Base-by-base conservation (phyloP, 1,284 basidiomycete genomes). In the Irpex sp. region DNA sequence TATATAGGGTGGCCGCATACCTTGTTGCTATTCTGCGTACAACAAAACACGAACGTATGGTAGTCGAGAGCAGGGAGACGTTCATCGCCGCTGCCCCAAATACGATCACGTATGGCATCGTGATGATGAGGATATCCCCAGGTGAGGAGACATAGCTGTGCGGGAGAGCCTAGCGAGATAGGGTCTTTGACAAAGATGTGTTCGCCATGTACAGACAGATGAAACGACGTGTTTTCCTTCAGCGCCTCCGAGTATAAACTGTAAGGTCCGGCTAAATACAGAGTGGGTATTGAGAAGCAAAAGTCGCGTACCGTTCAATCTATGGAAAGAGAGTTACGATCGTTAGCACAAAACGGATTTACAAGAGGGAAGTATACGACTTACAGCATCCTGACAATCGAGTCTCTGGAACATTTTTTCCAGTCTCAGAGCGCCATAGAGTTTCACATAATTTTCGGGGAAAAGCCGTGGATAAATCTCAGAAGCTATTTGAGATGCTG, bases 171-270 rank as follows among this genome's bases (percentile, higher is more conserved):
- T 26, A 85, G 74, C 21, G 83, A 74, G 46, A 85, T 74, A 0
- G 86, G 86, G 62, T 84, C 79, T 57, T 80, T 78, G 6, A 85
- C 54, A 64, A 87, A 88, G 0, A 78, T 26, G 26, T 35, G 31
- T 3, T 35, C 53, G 33, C 53, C 53, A 35, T 35, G 26, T 11
- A 55, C 53, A 26, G 13, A 11, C 53, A 55, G 7, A 17, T 55
- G 53, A 35, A 55, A 36, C 9, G 53, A 55, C 6, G 53, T 55
- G 2, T 11, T 3, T 17, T 26, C 53, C 9, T 55, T 35, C 53
- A 55, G 9, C 7, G 21, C 33, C 11, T 55, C 31, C 19, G 26
- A 26, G 26, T 26, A 2, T 26, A 26, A 26, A 26, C 26, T 26
- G 26, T 26, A 26, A 26, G 26, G 26, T 26, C 26, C 26, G 26